Percentiles rank a stretch among this genome's conserved stretches.
These are phyloP conservation scores for Nicotiana tomentosiformis DNA, from an alignment of 257 asterid species.

Conservation along the genomic window DNA sequence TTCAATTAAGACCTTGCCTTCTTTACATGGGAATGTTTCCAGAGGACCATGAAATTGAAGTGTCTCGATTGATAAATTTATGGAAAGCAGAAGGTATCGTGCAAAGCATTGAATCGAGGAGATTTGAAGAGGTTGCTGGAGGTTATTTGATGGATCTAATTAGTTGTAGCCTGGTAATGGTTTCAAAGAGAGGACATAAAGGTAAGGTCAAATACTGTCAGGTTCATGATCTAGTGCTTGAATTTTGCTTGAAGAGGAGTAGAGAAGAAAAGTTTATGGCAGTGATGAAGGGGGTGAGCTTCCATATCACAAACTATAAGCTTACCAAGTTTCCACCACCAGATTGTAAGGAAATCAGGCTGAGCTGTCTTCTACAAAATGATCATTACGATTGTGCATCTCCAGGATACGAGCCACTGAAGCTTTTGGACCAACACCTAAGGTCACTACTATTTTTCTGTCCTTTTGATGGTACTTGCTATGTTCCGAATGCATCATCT, in stretches of 20 bases:
- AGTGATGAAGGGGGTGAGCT: no score
- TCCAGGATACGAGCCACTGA: no score
- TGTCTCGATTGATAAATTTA: not conserved
- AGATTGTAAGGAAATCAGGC: no score
- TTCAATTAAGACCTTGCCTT: not conserved
- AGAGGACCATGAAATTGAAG: not conserved
- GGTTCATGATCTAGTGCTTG: not conserved
- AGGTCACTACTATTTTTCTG: no score
- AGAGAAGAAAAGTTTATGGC: not conserved
- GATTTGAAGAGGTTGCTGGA: not conserved
- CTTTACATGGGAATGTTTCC: not conserved
- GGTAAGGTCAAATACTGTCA: not conserved
- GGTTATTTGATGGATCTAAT: not conserved
- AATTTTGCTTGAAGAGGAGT: not conserved
- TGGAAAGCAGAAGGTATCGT: slow-evolving; percentile 1
- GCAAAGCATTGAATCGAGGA: not conserved
- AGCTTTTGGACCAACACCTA: no score
- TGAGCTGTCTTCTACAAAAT: no score
- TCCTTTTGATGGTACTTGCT: no score
- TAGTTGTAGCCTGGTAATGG: not conserved
- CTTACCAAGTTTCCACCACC: no score
- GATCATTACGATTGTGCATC: no score
- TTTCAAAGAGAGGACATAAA: not conserved
- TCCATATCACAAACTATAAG: no score
- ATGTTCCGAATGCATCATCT: no score